phyloP scores from a whole-genome alignment of 805 yeast species.

The Candida coquimbonensis region DNA sequence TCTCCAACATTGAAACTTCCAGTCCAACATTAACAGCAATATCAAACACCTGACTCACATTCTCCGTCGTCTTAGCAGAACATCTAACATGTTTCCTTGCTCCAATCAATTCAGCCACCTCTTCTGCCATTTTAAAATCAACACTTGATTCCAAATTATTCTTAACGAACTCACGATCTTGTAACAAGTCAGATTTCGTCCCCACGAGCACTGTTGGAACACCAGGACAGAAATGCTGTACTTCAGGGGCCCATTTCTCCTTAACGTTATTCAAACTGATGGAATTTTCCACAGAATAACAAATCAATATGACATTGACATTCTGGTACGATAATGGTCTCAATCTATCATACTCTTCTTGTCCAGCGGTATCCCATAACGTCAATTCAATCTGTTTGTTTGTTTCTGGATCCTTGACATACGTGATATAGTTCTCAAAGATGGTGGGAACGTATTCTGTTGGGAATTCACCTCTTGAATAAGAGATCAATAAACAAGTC shows the following conservation, averaged over 20 bases:
- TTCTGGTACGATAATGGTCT: slow-evolving; percentile 78
- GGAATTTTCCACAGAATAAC: slow-evolving; percentile 62
- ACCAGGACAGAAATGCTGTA: slow-evolving; percentile 73
- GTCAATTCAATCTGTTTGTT: slow-evolving; percentile 57
- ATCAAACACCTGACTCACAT: slow-evolving; percentile 63
- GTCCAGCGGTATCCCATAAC: slow-evolving; percentile 89
- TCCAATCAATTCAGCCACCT: slow-evolving; percentile 51
- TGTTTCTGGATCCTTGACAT: slow-evolving; percentile 37
- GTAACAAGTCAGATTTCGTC: slow-evolving; percentile 59
- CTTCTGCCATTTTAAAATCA: slow-evolving; percentile 26
- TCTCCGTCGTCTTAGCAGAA: slow-evolving; percentile 65
- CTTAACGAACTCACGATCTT: slow-evolving; percentile 1
- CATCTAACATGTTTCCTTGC: slow-evolving; percentile 74
- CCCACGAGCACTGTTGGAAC: slow-evolving; percentile 79
- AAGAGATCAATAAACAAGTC: slow-evolving; percentile 63
- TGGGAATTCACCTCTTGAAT: slow-evolving; percentile 66
- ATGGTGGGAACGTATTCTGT: slow-evolving; percentile 73
- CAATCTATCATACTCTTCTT: slow-evolving; percentile 76
- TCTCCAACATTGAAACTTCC: neutral
- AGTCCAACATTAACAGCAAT: slow-evolving; percentile 35
- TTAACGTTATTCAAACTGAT: slow-evolving; percentile 64
- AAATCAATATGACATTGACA: slow-evolving; percentile 65
- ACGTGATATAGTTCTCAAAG: slow-evolving; percentile 69
- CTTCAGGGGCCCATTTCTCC: slow-evolving; percentile 87
- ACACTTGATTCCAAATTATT: slow-evolving; percentile 33